Percentiles rank a stretch among this genome's conserved stretches.
These are phyloP conservation scores for Canavalia gladiata DNA, from an alignment of 306 rosid genomes.

Conservation along the genomic window DNA sequence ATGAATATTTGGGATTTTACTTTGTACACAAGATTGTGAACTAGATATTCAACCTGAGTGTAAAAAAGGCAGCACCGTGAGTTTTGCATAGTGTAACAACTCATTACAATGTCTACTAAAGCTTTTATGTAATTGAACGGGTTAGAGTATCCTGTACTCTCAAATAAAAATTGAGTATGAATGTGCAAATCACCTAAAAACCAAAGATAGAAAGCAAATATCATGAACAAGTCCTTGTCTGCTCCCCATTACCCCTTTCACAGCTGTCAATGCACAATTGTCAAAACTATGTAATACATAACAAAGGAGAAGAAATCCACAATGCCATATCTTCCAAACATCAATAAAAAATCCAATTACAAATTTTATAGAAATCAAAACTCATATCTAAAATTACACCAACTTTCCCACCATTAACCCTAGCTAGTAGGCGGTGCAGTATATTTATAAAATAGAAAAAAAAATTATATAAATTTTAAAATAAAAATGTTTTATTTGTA, in stretches of 20 bases:
- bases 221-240: background rate
- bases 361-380: background rate
- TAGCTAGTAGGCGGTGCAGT: too few species aligned
- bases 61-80: too few species aligned
- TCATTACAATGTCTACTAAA: too few species aligned
- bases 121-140: too few species aligned
- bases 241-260: too few species aligned
- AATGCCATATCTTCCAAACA: background rate
- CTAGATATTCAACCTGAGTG: background rate
- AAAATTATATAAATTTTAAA: too few species aligned
- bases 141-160: background rate
- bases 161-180: background rate
- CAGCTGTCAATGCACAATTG: too few species aligned
- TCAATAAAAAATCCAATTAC: background rate
- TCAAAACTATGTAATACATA: too few species aligned
- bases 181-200: constrained; percentile 18
- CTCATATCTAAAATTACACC: background rate
- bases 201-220: background rate
- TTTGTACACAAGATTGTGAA: constrained; percentile 3
- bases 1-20: background rate
- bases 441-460: too few species aligned
- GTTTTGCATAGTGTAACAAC: too few species aligned
- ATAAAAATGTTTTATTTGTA: too few species aligned
- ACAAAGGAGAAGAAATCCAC: background rate
- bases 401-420: too few species aligned